Percentiles rank a stretch among this genome's conserved stretches.
These are phyloP conservation scores for Citrus cavaleriei DNA, from an alignment of 345 rosid genomes.

Conservation along the genomic window DNA sequence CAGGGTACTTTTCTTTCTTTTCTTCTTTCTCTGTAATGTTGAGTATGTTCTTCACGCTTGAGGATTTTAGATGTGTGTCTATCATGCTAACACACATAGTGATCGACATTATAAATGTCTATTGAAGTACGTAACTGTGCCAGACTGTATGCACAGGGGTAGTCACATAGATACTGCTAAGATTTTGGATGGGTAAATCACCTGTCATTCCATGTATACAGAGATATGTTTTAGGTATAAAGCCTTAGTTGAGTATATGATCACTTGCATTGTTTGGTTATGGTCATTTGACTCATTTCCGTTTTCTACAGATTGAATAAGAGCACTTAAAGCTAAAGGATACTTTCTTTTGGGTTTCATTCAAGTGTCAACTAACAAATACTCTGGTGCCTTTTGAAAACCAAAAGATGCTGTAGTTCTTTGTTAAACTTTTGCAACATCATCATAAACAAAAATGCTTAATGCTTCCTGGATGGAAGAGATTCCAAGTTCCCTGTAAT, in stretches of 20 bases:
- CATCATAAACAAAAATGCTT: not conserved
- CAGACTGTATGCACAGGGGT: not conserved
- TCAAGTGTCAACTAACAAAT: not conserved
- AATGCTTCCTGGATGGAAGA: not conserved
- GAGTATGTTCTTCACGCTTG: not conserved
- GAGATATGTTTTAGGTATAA: not conserved
- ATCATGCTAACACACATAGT: not conserved
- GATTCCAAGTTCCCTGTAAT: not conserved
- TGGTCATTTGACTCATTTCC: not conserved
- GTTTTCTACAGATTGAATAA: not conserved
- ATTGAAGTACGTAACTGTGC: not conserved
- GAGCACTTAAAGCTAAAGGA: not conserved
- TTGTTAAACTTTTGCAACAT: not conserved
- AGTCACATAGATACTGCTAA: too few relatives aligned
- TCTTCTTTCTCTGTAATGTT: not conserved
- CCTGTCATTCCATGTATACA: not conserved
- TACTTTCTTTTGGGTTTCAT: not conserved
- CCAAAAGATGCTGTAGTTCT: not conserved
- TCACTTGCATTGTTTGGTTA: not conserved
- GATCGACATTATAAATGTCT: not conserved
- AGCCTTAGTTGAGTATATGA: not conserved
- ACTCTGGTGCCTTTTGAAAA: not conserved
- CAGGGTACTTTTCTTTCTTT: slow-evolving; percentile 20
- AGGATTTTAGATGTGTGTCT: not conserved
- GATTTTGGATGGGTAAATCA: not conserved